Conservation (phyloP, 2,329 filamentous ascomycete species). For the Neonectria hederae region DNA sequence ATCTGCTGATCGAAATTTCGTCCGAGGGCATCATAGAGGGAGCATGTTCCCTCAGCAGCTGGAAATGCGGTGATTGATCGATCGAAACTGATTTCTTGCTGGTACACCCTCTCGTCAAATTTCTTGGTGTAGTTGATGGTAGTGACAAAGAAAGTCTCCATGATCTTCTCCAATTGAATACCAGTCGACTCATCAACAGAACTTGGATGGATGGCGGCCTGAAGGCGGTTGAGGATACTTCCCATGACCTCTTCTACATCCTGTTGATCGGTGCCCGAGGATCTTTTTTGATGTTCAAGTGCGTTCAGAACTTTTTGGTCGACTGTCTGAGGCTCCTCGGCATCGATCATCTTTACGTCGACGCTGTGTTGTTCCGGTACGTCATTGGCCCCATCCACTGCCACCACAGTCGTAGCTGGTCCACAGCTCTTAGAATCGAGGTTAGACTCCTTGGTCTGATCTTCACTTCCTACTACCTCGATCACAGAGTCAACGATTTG, state of each 20-base stretch:
- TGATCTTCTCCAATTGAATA: constrained; percentile 84
- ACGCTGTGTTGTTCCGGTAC: background rate
- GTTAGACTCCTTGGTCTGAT: constrained; percentile 18
- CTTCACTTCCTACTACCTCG: constrained; percentile 29
- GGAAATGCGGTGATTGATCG: constrained; percentile 70
- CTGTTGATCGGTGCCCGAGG: constrained; percentile 76
- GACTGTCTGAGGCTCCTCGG: constrained; percentile 49
- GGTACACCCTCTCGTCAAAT: constrained; percentile 53
- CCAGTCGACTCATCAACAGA: constrained; percentile 69
- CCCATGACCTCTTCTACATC: constrained; percentile 97
- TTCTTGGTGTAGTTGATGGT: constrained; percentile 69
- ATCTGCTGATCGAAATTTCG: constrained; percentile 84
- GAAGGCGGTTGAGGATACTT: constrained; percentile 89
- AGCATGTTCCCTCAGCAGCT: constrained; percentile 58
- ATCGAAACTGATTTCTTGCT: constrained; percentile 64
- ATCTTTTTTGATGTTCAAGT: constrained; percentile 57
- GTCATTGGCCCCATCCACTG: constrained; percentile 19
- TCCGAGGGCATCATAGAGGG: constrained; percentile 86
- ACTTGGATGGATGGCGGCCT: constrained; percentile 83
- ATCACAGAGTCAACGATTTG: constrained; percentile 41
- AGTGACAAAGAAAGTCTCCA: constrained; percentile 73
- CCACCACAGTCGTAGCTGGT: constrained; percentile 7
- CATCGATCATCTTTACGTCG: constrained; percentile 45
- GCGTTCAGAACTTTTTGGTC: constrained; percentile 58
- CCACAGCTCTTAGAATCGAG: constrained; percentile 6